Evolutionary conservation across 306 rosid genomes (phyloP).

Genomic region (Trichosanthes truncata): DNA sequence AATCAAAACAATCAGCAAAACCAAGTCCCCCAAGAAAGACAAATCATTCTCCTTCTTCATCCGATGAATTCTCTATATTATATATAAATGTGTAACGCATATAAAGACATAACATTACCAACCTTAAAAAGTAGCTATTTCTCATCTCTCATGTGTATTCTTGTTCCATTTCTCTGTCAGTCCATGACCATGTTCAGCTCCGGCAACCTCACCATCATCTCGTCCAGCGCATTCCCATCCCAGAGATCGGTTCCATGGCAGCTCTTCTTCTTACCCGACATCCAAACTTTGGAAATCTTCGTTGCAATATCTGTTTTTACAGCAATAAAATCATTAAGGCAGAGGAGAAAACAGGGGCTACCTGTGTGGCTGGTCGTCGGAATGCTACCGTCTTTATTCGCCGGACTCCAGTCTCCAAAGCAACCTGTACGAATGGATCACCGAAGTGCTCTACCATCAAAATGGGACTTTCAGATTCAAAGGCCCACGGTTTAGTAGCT

Average conservation of each 20-base stretch:
- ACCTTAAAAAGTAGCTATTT: background rate
- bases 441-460: constrained; percentile 27
- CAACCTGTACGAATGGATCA: constrained; percentile 62
- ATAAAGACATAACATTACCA: background rate
- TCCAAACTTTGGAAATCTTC: constrained; percentile 47
- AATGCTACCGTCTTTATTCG: constrained; percentile 62
- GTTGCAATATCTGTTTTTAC: constrained; percentile 44
- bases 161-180: background rate
- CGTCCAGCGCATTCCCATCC: constrained; percentile 22
- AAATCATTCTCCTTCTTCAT: constrained; percentile 10
- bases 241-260: constrained; percentile 18
- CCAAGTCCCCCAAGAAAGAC: constrained; percentile 58
- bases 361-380: constrained; percentile 69
- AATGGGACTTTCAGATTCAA: constrained; percentile 57
- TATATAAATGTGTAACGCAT: background rate
- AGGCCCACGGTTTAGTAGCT: constrained; percentile 67
- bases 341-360: constrained; percentile 52
- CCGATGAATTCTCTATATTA: background rate
- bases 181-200: background rate
- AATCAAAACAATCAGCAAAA: constrained; percentile 32
- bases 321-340: constrained; percentile 45
- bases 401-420: constrained; percentile 22
- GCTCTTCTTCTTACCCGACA: constrained; percentile 8
- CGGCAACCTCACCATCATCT: constrained; percentile 17
- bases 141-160: background rate